Base-by-base conservation (phyloP, 2,329 filamentous ascomycete genomes). In the Xylariaceae sp. region DNA sequence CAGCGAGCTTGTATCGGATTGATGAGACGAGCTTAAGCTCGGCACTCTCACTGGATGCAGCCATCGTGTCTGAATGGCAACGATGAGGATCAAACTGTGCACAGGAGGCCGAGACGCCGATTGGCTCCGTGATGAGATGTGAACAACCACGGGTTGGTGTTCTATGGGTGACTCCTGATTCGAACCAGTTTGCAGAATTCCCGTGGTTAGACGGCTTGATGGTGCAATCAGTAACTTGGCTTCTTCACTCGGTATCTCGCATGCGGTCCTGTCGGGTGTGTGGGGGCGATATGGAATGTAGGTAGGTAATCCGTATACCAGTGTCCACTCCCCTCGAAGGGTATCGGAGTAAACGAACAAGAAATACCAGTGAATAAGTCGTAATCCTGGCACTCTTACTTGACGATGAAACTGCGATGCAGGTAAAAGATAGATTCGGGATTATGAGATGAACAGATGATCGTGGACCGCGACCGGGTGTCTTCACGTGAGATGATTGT, bases 1-100 rank as follows among this genome's bases (percentile, higher is more conserved):
- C 68, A 7, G 71, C 71, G 15, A 73, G 59, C 51, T 71, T 72
- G 56, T 69, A 73, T 47, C 71, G 67, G 56, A 73, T 72, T 6
- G 71, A 68, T 8, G 71, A 72, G 30, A 73, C 66, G 57, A 71
- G 64, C 64, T 64, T 71, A n/a, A 71, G 69, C 61, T 71, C 71
- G 5, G 70, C 59, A 10, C 60, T 62, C 51, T 72, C 71, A 47
- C 62, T 64, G 17, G 68, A 66, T 56, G 71, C 63, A 54, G 69
- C 65, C 71, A 73, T 73, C 8, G 23, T 60, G 59, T n/a, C 18
- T 51, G 44, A 37, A 37, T 56, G 49, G 44, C 6, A 47, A 49
- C 8, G 30, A 55, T 51, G 34, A 51, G 23, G 4, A 44, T 11
- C n/a, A 30, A 18, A 44, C 35, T 13, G 56, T 52, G 34, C 18